These are phyloP conservation scores for Citrullus amarus DNA, from an alignment of 306 rosid species.

Conservation along the genomic window DNA sequence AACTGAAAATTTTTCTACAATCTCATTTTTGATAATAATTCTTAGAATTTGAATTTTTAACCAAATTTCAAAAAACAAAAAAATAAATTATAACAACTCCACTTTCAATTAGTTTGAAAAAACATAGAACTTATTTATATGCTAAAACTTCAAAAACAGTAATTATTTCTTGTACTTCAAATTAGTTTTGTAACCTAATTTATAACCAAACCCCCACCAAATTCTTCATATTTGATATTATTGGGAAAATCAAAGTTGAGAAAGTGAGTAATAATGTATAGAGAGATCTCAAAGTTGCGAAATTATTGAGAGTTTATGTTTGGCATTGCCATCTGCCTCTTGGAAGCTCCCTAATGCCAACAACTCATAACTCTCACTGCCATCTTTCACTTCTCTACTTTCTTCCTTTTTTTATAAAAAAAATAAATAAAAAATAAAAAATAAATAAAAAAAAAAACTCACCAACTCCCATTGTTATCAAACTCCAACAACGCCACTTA, in stretches of 20 bases:
- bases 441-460: neutral
- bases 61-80: no score
- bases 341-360: neutral
- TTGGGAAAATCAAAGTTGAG: neutral
- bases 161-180: no score
- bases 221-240: neutral
- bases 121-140: no score
- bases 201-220: neutral
- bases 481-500: neutral
- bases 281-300: neutral
- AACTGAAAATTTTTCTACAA: no score
- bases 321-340: neutral
- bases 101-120: no score
- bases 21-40: no score
- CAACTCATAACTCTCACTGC: conserved; percentile 2
- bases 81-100: no score
- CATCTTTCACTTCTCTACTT: neutral
- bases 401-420: neutral
- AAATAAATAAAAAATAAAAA: no score
- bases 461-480: neutral
- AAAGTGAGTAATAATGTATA: neutral
- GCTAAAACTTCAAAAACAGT: no score
- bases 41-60: no score
- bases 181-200: no score
- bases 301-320: neutral